A percentile compares a stretch with the other conserved stretches of the same genome.
These are phyloP conservation scores for Setaria italica DNA, from an alignment of 202 grass and related monocot species.

Conservation along the genomic window DNA sequence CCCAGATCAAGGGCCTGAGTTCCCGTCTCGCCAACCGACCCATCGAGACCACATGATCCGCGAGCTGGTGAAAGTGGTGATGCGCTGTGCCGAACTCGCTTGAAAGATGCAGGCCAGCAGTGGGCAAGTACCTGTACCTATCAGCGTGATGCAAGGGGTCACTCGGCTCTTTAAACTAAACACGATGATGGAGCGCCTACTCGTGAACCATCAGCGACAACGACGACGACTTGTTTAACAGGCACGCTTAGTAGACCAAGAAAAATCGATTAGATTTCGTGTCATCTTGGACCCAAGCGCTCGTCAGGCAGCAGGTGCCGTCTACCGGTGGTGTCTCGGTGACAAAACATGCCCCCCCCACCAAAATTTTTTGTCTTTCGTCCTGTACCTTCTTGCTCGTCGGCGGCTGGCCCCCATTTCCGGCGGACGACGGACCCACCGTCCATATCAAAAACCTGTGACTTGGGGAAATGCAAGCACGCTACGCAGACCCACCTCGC, in stretches of 20 bases:
- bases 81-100: constrained; percentile 21
- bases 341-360: constrained; percentile 7
- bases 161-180: neutral
- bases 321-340: constrained; percentile 14
- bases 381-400: neutral
- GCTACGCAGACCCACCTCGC: constrained; percentile 29
- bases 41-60: neutral
- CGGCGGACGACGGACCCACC: neutral
- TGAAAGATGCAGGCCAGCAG: constrained; percentile 25
- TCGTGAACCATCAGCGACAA: constrained; percentile 18
- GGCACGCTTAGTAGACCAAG: neutral
- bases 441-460: constrained; percentile 43
- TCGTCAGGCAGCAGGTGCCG: constrained; percentile 32
- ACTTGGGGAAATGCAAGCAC: constrained; percentile 43
- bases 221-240: constrained; percentile 29
- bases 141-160: too few species aligned
- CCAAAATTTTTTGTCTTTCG: neutral
- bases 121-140: neutral
- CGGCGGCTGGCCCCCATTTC: neutral
- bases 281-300: neutral
- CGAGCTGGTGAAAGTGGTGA: neutral
- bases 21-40: neutral
- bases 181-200: constrained; percentile 6
- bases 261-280: constrained; percentile 6
- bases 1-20: neutral